Conservation (phyloP, 2,329 filamentous ascomycete genomes). For the Xylaria sp. region DNA sequence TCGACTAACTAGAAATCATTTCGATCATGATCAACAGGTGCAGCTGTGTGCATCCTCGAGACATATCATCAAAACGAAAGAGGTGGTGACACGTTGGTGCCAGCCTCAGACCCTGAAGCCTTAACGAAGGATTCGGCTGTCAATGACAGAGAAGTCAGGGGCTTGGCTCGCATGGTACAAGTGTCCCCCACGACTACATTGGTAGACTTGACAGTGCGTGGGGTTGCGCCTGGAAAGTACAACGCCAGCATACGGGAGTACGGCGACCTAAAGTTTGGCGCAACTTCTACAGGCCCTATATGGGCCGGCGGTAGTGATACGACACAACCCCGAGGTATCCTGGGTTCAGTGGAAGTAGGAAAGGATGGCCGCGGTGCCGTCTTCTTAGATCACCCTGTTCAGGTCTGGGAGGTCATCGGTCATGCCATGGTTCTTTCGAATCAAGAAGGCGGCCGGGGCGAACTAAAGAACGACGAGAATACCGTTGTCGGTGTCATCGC, state of each 20-base stretch:
- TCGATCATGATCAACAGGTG: conserved; percentile 58
- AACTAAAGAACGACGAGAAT: conserved; percentile 78
- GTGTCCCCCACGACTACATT: conserved; percentile 81
- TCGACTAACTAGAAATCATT: conserved; percentile 39
- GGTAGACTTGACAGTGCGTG: conserved; percentile 86
- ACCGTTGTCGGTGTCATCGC: conserved; percentile 95
- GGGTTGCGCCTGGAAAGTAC: conserved; percentile 83
- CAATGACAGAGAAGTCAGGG: conserved; percentile 72
- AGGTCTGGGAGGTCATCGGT: conserved; percentile 97
- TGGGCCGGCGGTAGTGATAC: conserved; percentile 68
- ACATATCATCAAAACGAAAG: conserved; percentile 71
- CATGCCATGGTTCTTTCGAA: conserved; percentile 87
- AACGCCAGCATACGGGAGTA: conserved; percentile 84
- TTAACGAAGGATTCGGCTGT: conserved; percentile 44
- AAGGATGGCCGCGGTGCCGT: conserved; percentile 78
- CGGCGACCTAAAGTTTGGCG: conserved; percentile 86
- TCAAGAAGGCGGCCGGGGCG: conserved; percentile 67
- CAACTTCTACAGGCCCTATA: conserved; percentile 82
- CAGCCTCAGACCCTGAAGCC: conserved; percentile 51
- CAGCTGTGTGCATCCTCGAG: conserved; percentile 95
- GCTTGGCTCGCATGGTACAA: conserved; percentile 93
- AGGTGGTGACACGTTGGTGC: conserved; percentile 53
- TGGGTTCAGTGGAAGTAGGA: conserved; percentile 81
- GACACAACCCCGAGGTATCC: conserved; percentile 60
- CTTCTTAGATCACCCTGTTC: conserved; percentile 83